Conservation (phyloP, 768 basidiomycete genomes). For the Strobilomyces dryophilus region DNA sequence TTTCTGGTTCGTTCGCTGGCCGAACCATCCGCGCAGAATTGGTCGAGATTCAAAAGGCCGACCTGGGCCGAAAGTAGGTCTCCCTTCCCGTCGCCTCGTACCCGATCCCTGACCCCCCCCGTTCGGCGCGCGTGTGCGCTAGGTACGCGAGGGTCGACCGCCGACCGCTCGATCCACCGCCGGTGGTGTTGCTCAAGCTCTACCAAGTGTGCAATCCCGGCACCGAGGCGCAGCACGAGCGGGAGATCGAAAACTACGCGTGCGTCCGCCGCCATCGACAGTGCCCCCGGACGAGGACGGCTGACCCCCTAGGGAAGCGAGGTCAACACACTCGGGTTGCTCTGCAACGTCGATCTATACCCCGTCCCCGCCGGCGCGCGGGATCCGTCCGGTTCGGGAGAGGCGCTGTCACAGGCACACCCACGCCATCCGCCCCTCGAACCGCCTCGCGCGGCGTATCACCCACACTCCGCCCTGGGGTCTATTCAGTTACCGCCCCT, state of each 20-base stretch:
- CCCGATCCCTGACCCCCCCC: slow-evolving; percentile 3
- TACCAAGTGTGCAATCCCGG: slow-evolving; percentile 43
- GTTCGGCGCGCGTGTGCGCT: background rate
- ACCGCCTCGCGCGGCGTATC: slow-evolving; percentile 12
- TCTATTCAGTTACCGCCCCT: slow-evolving; percentile 22
- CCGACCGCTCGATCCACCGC: slow-evolving; percentile 67
- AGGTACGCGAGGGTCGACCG: slow-evolving; percentile 62
- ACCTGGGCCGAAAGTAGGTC: slow-evolving; percentile 61
- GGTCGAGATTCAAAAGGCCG: slow-evolving; percentile 61
- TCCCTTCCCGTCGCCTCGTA: background rate
- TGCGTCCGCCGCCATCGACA: slow-evolving; percentile 20
- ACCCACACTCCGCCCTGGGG: slow-evolving; percentile 11
- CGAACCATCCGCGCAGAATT: slow-evolving; percentile 50
- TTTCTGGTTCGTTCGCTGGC: slow-evolving; percentile 58
- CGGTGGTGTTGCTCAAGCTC: slow-evolving; percentile 49
- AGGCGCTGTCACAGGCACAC: slow-evolving; percentile 10
- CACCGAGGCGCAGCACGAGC: slow-evolving; percentile 37
- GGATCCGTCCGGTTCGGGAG: background rate
- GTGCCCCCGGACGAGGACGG: no score
- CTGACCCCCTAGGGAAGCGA: slow-evolving; percentile 37
- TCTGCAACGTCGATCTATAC: slow-evolving; percentile 78
- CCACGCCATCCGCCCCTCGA: slow-evolving; percentile 5
- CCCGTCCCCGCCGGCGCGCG: slow-evolving; percentile 41
- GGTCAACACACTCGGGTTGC: slow-evolving; percentile 57
- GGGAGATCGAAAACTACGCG: slow-evolving; percentile 51